Conservation (phyloP, 73 alveolate species). For the Symbiodinium natans region DNA sequence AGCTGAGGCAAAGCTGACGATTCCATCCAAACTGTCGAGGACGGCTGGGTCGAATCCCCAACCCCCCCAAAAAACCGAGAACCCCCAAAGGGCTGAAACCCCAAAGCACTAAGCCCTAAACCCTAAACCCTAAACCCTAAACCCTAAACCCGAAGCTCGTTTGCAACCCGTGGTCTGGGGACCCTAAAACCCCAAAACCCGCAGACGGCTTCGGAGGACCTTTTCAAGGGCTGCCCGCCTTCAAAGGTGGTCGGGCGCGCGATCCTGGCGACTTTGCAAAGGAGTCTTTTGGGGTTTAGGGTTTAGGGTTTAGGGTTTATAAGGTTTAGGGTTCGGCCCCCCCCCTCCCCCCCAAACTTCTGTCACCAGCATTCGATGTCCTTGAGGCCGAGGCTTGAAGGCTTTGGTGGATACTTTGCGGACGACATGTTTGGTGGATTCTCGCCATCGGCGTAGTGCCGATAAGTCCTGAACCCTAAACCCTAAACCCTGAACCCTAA, state of each 20-base stretch:
- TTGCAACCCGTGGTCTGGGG: too few species aligned
- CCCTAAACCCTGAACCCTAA: background rate
- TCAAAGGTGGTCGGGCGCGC: constrained; percentile 55
- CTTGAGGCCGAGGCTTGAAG: too few species aligned
- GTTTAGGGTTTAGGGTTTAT: background rate
- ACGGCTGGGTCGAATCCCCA: background rate
- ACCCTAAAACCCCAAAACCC: too few species aligned
- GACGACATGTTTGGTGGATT: too few species aligned
- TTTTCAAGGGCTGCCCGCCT: constrained; percentile 62
- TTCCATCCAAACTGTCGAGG: constrained; percentile 50
- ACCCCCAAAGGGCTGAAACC: too few species aligned
- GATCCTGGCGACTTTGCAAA: background rate
- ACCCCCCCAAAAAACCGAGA: too few species aligned
- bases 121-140: background rate
- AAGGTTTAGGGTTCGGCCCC: too few species aligned
- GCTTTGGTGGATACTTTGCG: too few species aligned
- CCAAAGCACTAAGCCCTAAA: background rate
- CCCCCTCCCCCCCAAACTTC: too few species aligned
- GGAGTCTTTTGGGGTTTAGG: background rate
- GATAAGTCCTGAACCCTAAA: too few species aligned
- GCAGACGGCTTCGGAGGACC: background rate
- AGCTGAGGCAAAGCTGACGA: constrained; percentile 48
- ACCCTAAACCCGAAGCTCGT: background rate
- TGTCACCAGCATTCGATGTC: too few species aligned
- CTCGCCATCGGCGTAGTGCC: too few species aligned